A percentile compares a stretch with the other conserved stretches of the same genome.
phyloP scores from a whole-genome alignment of 768 basidiomycete genomes.

The Chiua virens region DNA sequence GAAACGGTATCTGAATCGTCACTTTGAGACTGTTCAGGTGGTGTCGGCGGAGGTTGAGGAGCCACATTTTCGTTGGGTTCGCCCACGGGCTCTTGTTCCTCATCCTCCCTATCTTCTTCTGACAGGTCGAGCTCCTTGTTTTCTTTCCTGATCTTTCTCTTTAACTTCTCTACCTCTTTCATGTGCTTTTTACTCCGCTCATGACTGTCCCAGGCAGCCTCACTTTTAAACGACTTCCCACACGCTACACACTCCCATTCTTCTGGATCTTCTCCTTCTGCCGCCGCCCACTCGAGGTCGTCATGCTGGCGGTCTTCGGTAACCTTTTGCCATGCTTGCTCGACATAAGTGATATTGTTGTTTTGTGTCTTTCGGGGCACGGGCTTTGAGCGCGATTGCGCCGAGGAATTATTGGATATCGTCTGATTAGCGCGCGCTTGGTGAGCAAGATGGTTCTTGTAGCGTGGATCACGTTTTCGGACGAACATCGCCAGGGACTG shows the following conservation, averaged over 20 bases:
- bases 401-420: constrained; percentile 30
- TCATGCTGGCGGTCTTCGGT: constrained; percentile 33
- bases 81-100: constrained; percentile 11
- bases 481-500: constrained; percentile 76
- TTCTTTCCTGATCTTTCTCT: constrained; percentile 75
- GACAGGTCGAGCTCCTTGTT: constrained; percentile 61
- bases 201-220: constrained; percentile 95
- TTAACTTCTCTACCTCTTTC: constrained; percentile 80
- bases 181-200: constrained; percentile 94
- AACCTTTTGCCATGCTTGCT: constrained; percentile 89
- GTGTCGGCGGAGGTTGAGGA: constrained; percentile 16
- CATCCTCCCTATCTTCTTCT: constrained; percentile 32
- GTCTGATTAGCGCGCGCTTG: constrained; percentile 43
- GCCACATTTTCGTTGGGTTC: constrained; percentile 6
- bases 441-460: constrained; percentile 59
- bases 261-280: constrained; percentile 68
- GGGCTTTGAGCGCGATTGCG: constrained; percentile 23
- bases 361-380: constrained; percentile 27
- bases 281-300: constrained; percentile 75
- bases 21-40: constrained; percentile 2
- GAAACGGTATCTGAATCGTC: constrained; percentile 1
- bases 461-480: constrained; percentile 87
- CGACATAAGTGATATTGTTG: constrained; percentile 53
- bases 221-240: constrained; percentile 82
- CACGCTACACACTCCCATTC: constrained; percentile 98